Conservation (phyloP, 2,329 filamentous ascomycete genomes). For the Dactylellina leptospora region DNA sequence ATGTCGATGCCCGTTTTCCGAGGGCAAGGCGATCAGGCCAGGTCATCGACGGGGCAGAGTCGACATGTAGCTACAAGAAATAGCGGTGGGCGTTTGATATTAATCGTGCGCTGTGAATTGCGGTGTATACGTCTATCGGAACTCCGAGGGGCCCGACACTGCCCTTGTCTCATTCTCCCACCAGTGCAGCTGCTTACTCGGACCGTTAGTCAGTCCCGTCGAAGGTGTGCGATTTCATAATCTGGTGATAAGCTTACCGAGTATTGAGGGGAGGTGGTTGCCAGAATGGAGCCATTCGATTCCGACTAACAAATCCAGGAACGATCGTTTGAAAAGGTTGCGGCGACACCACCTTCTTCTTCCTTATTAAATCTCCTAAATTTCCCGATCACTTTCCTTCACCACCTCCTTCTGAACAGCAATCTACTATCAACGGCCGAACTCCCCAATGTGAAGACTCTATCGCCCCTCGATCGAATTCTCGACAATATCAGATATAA, state of each 20-base stretch:
- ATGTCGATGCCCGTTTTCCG: neutral
- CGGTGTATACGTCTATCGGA: too few species aligned
- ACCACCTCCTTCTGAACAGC: neutral
- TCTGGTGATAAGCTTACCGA: constrained; percentile 5
- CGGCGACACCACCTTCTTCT: too few species aligned
- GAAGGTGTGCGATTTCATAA: too few species aligned
- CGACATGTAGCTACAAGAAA: neutral
- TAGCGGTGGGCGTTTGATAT: neutral
- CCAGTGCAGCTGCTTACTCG: too few species aligned
- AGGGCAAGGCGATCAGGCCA: neutral
- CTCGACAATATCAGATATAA: neutral
- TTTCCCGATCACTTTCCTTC: neutral
- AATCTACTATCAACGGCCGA: neutral
- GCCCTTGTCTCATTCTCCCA: too few species aligned
- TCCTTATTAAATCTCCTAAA: constrained; percentile 28
- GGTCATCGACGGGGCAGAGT: constrained; percentile 4
- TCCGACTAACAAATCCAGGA: neutral
- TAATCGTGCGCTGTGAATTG: neutral
- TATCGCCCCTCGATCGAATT: neutral
- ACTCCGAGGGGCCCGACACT: too few species aligned
- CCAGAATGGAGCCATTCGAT: neutral
- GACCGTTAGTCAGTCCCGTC: too few species aligned
- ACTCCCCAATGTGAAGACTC: neutral
- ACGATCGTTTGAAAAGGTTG: too few species aligned
- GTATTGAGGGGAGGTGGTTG: neutral